Conservation (phyloP, 164 flowering plant species). For the Chimonanthus salicifolius region DNA sequence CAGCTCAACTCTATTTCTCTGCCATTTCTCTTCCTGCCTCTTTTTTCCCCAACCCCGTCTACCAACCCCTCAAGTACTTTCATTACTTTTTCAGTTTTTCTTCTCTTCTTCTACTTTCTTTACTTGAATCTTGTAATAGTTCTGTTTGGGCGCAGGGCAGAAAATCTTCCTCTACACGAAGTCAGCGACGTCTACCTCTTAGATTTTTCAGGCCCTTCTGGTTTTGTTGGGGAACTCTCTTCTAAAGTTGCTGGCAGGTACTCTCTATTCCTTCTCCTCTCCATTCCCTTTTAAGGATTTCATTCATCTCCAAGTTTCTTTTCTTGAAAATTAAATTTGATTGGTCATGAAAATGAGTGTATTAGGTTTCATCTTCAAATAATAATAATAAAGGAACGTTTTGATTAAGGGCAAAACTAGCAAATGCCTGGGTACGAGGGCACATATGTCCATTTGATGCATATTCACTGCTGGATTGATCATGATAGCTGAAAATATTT, state of each 20-base stretch:
- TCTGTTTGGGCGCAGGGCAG: conserved; percentile 24
- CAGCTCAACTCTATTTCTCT: conserved; percentile 77
- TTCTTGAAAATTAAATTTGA: too few relatives aligned
- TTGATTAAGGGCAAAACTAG: too few relatives aligned
- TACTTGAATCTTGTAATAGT: background rate
- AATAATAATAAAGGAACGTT: too few relatives aligned
- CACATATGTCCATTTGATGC: too few relatives aligned
- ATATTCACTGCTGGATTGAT: too few relatives aligned
- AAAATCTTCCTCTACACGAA: conserved; percentile 52
- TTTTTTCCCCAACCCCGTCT: conserved; percentile 79
- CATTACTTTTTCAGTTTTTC: background rate
- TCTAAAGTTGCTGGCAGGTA: conserved; percentile 42
- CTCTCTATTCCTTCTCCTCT: background rate
- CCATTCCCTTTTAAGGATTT: background rate
- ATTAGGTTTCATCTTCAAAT: too few relatives aligned
- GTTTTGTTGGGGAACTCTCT: conserved; percentile 56
- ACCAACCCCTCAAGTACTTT: conserved; percentile 44
- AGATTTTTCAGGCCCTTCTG: conserved; percentile 78
- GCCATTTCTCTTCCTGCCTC: conserved; percentile 38
- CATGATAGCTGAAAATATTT: too few relatives aligned
- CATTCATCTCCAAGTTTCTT: background rate
- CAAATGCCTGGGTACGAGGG: too few relatives aligned
- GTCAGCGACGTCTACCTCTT: conserved; percentile 59
- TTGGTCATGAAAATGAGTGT: too few relatives aligned
- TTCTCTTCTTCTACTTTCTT: too few relatives aligned